These are phyloP conservation scores for Leishmania arabica DNA, from an alignment of 208 protist genomes.

Conservation along the genomic window DNA sequence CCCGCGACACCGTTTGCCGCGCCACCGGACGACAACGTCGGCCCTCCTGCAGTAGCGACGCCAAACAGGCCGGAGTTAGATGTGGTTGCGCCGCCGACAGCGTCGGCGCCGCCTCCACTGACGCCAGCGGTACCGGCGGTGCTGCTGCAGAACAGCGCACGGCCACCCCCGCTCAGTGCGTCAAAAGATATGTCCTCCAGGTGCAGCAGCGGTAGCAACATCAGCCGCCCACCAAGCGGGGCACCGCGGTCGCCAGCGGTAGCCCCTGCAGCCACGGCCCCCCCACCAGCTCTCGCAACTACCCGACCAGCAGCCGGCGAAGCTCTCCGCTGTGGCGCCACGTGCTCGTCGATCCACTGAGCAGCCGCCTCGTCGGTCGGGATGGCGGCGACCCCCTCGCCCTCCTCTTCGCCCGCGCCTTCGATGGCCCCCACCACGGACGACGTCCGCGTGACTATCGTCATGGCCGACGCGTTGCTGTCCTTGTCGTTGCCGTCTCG, in stretches of 20 bases:
- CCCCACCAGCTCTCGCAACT: not conserved
- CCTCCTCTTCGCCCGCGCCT: slow-evolving; percentile 4
- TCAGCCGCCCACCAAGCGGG: slow-evolving; percentile 28
- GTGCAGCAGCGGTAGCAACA: slow-evolving; percentile 53
- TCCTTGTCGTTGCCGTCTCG: not conserved
- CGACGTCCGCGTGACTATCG: slow-evolving; percentile 31
- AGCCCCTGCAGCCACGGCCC: slow-evolving; percentile 3
- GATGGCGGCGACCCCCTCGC: not conserved
- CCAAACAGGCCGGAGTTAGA: not conserved
- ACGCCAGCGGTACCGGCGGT: not conserved
- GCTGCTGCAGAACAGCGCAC: slow-evolving; percentile 15
- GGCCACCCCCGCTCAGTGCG: slow-evolving; percentile 38
- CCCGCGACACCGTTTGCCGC: not conserved
- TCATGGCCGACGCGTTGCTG: slow-evolving; percentile 29
- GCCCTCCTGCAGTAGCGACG: not conserved
- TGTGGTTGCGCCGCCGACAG: not conserved
- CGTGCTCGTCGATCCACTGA: slow-evolving; percentile 28
- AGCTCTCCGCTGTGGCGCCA: not conserved
- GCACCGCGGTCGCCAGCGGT: slow-evolving; percentile 18
- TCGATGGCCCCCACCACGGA: slow-evolving; percentile 25
- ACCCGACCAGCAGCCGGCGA: slow-evolving; percentile 10
- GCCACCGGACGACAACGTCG: not conserved
- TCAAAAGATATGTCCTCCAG: slow-evolving; percentile 80
- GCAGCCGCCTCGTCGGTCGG: slow-evolving; percentile 14
- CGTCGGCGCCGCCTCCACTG: not conserved